A percentile compares a stretch with the other conserved stretches of the same genome.
Evolutionary conservation across 2,329 filamentous ascomycete species (phyloP).

Genomic region (Teratosphaeria epicoccoides): DNA sequence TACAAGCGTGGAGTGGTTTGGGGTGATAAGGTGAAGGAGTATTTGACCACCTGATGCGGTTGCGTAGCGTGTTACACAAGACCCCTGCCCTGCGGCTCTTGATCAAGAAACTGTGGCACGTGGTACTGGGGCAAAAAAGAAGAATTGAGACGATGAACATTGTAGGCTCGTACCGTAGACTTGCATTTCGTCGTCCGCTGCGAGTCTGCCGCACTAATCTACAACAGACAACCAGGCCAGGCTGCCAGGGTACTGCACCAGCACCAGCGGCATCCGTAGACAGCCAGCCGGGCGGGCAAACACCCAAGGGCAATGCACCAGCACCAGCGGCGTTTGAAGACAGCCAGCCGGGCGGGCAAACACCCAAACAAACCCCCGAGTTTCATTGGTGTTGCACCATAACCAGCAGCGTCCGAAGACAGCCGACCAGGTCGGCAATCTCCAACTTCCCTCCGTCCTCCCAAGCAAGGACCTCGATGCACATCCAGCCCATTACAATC

Average conservation of each 20-base stretch:
- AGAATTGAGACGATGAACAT: not conserved
- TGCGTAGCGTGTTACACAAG: not conserved
- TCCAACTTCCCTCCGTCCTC: not conserved
- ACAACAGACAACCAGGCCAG: not conserved
- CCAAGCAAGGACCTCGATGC: not conserved
- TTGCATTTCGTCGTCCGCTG: not conserved
- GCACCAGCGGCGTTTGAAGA: not conserved
- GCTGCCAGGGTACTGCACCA: not conserved
- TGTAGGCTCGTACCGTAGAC: not conserved
- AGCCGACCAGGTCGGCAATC: too few relatives aligned
- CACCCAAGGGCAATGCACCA: not conserved
- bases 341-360: not conserved
- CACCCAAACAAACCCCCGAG: too few relatives aligned
- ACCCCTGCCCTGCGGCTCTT: not conserved
- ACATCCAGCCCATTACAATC: not conserved
- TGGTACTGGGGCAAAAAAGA: not conserved
- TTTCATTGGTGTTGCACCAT: too few relatives aligned
- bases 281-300: not conserved
- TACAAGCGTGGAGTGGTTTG: slow-evolving; percentile 51
- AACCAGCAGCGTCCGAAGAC: too few relatives aligned
- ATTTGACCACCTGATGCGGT: slow-evolving; percentile 25
- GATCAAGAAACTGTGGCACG: not conserved
- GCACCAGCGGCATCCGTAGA: not conserved
- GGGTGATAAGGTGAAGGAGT: slow-evolving; percentile 45
- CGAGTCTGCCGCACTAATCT: not conserved